Evolutionary conservation across 495 filamentous ascomycete genomes (phyloP).

Genomic region (Hypoxylon lienhwacheense): DNA sequence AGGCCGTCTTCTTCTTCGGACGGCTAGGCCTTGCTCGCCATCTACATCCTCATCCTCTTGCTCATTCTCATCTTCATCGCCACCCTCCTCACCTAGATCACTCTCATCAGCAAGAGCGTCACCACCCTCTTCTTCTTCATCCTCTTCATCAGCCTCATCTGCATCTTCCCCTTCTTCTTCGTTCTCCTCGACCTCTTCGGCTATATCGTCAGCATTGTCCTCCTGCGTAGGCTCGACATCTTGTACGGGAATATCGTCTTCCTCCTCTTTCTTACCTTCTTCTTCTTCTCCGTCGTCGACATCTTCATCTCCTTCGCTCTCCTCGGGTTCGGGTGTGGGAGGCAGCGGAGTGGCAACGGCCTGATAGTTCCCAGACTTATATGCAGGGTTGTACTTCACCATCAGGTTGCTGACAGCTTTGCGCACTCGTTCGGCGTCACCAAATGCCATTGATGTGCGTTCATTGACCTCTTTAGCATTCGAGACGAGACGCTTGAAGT

Average conservation of each 20-base stretch:
- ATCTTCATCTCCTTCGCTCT: constrained; percentile 36
- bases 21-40: constrained; percentile 40
- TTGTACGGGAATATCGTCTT: constrained; percentile 11
- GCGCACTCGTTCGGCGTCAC: constrained; percentile 73
- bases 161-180: constrained; percentile 15
- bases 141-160: constrained; percentile 39
- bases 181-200: constrained; percentile 25
- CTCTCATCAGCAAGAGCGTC: too few relatives aligned
- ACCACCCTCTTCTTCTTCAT: constrained; percentile 35
- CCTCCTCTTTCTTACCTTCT: constrained; percentile 30
- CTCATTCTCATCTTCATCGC: constrained; percentile 27
- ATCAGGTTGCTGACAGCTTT: constrained; percentile 76
- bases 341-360: constrained; percentile 66
- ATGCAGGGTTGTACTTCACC: constrained; percentile 73
- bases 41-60: constrained; percentile 42
- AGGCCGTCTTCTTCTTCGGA: constrained; percentile 31
- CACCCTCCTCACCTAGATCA: constrained; percentile 17
- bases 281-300: constrained; percentile 36
- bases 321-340: constrained; percentile 42
- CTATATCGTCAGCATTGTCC: constrained; percentile 33
- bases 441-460: constrained; percentile 63
- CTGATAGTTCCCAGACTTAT: constrained; percentile 61
- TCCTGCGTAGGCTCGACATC: constrained; percentile 18
- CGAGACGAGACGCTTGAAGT: constrained; percentile 73
- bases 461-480: constrained; percentile 76